These are phyloP conservation scores for Solanum chiquidenum DNA, from an alignment of 257 asterid genomes.

Conservation along the genomic window DNA sequence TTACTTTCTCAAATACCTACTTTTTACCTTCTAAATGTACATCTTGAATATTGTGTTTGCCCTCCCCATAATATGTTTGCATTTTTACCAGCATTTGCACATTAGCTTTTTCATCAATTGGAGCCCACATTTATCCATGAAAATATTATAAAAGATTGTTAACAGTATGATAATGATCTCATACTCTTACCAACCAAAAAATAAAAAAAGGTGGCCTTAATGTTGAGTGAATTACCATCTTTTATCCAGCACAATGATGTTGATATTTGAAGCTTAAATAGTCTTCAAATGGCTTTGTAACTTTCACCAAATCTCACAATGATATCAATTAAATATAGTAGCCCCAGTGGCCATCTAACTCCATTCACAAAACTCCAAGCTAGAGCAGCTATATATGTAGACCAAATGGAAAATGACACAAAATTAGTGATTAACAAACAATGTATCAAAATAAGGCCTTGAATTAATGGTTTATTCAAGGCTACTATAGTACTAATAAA, in stretches of 20 bases:
- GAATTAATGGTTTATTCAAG: not conserved
- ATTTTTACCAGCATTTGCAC: not conserved
- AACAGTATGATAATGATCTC: not conserved
- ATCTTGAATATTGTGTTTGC: not conserved
- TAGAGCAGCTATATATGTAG: not conserved
- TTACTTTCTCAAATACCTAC: not conserved
- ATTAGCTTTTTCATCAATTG: not conserved
- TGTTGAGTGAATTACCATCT: not conserved
- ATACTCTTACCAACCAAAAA: not conserved
- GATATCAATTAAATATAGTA: not conserved
- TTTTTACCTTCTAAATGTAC: not conserved
- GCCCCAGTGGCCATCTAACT: not conserved
- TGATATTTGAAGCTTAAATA: conserved; percentile 3
- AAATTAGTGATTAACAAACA: not conserved
- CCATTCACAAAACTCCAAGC: not conserved
- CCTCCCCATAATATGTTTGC: not conserved
- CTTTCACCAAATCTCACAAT: conserved; percentile 8
- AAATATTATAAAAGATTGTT: not conserved
- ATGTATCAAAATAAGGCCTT: not conserved
- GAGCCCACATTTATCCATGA: not conserved
- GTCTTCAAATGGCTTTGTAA: conserved; percentile 2
- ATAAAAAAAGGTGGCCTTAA: not conserved
- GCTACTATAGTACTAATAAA: not conserved
- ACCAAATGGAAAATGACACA: not conserved
- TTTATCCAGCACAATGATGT: conserved; percentile 17